A percentile compares a stretch with the other conserved stretches of the same genome.
These are phyloP conservation scores for Clavariopsis aquatica DNA, from an alignment of 495 filamentous ascomycete species.

Conservation along the genomic window DNA sequence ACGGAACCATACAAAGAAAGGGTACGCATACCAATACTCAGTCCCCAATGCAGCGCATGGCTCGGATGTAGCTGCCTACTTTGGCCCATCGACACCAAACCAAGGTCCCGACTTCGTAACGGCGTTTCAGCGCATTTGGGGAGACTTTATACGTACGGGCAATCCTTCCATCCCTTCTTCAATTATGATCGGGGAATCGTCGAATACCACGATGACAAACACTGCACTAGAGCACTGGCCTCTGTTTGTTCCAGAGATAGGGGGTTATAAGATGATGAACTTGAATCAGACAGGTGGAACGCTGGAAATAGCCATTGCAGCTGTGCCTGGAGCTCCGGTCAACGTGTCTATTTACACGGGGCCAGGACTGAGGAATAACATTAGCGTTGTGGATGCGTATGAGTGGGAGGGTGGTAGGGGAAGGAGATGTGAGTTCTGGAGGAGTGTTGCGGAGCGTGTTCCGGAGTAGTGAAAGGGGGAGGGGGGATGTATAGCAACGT, in stretches of 20 bases:
- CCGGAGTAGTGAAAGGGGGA: conserved; percentile 33
- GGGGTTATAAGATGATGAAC: conserved; percentile 43
- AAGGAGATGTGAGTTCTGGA: conserved; percentile 61
- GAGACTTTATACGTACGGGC: conserved; percentile 54
- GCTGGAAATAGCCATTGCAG: conserved; percentile 17
- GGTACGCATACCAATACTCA: conserved; percentile 63
- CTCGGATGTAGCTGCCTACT: conserved; percentile 55
- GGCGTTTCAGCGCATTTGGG: conserved; percentile 50
- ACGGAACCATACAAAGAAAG: conserved; percentile 34
- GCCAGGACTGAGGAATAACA: conserved; percentile 52
- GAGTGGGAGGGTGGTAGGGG: conserved; percentile 62
- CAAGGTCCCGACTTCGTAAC: conserved; percentile 42
- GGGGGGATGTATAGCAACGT: background rate
- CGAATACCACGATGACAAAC: background rate
- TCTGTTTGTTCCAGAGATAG: conserved; percentile 4
- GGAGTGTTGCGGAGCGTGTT: conserved; percentile 48
- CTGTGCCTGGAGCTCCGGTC: background rate
- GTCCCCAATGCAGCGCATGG: conserved; percentile 59
- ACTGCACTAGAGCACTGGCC: conserved; percentile 11
- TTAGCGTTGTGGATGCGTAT: conserved; percentile 52
- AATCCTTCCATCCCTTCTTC: conserved; percentile 53
- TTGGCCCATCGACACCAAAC: conserved; percentile 44
- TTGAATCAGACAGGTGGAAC: conserved; percentile 58
- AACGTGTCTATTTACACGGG: conserved; percentile 41
- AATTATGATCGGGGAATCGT: background rate